Evolutionary conservation across 73 alveolate genomes (phyloP).

Genomic region (Paramecium sexaurelia): DNA sequence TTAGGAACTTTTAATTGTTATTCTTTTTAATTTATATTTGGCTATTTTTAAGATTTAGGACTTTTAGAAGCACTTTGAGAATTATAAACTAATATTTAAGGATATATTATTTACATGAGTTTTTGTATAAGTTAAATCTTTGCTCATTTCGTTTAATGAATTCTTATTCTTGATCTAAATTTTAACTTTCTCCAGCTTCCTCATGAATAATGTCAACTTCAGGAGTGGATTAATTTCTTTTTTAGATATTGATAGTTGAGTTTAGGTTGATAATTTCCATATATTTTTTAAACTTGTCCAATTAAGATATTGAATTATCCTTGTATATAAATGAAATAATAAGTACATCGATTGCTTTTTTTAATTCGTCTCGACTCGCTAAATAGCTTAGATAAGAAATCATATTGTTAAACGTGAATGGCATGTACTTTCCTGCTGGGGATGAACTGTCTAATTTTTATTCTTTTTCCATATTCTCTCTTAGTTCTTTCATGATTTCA

Average conservation of each 20-base stretch:
- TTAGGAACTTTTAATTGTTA: background rate
- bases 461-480: slow-evolving; percentile 39
- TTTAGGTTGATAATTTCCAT: slow-evolving; percentile 27
- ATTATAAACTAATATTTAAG: background rate
- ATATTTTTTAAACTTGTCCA: slow-evolving; percentile 10
- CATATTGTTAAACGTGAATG: slow-evolving; percentile 34
- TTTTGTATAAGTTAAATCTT: background rate
- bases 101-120: background rate
- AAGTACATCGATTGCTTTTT: background rate
- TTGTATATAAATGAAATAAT: background rate
- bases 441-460: slow-evolving; percentile 24
- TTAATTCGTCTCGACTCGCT: slow-evolving; percentile 31
- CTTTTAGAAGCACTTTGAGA: slow-evolving; percentile 18
- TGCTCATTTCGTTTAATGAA: background rate
- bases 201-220: slow-evolving; percentile 16
- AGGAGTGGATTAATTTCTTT: slow-evolving; percentile 46
- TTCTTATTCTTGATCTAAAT: slow-evolving; percentile 19
- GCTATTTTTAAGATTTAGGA: background rate
- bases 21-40: background rate
- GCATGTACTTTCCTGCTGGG: slow-evolving; percentile 50
- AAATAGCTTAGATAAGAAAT: slow-evolving; percentile 27
- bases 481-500: slow-evolving; percentile 31
- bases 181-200: slow-evolving; percentile 9
- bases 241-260: background rate
- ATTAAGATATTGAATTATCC: background rate